These are phyloP conservation scores for Talaromyces islandicus DNA, from an alignment of 2,329 filamentous ascomycete species.

Conservation along the genomic window DNA sequence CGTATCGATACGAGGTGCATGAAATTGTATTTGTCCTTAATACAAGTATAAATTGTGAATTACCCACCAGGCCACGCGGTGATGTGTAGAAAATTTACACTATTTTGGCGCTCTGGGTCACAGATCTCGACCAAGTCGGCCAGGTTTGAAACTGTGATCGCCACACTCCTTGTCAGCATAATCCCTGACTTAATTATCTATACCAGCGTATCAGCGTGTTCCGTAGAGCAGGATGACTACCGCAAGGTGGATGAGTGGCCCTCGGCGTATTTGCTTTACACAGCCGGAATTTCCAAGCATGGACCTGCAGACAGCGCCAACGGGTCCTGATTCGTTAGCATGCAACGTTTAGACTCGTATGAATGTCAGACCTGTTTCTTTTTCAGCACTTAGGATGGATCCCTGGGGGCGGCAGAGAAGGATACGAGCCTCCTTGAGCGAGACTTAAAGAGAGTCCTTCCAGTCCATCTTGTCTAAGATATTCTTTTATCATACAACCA, in stretches of 20 bases:
- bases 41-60: background rate
- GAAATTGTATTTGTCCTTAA: background rate
- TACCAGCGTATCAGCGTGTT: background rate
- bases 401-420: background rate
- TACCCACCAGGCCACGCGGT: background rate
- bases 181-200: background rate
- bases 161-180: background rate
- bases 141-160: background rate
- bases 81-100: background rate
- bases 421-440: background rate
- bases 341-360: background rate
- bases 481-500: background rate
- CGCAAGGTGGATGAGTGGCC: background rate
- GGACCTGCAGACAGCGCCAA: background rate
- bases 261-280: background rate
- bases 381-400: background rate
- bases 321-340: background rate
- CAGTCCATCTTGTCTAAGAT: background rate
- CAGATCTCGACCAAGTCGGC: background rate
- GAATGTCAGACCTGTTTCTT: background rate
- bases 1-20: background rate
- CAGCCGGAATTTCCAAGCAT: background rate
- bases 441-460: background rate
- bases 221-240: background rate
- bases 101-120: background rate